These are phyloP conservation scores for Mycotypha africana DNA, from an alignment of 371 early-diverging fungal genomes.

Conservation along the genomic window DNA sequence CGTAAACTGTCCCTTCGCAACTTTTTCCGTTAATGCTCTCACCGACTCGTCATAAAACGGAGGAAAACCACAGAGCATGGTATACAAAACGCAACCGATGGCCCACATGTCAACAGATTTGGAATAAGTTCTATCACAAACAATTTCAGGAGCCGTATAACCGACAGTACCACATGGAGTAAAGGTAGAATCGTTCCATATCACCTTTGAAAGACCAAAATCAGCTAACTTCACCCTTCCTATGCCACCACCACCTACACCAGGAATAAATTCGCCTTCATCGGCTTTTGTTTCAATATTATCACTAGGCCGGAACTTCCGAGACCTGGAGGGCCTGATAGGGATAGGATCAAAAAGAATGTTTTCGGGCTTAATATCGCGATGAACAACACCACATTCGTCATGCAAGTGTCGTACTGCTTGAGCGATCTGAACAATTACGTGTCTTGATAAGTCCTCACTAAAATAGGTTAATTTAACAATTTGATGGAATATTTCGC, in stretches of 20 bases:
- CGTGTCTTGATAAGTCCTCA: constrained; percentile 73
- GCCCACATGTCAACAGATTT: constrained; percentile 82
- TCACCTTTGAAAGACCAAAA: constrained; percentile 81
- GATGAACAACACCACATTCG: constrained; percentile 84
- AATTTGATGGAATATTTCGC: constrained; percentile 84
- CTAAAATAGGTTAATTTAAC: constrained; percentile 77
- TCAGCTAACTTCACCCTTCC: constrained; percentile 82
- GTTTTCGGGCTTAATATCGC: constrained; percentile 98
- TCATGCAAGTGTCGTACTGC: constrained; percentile 88
- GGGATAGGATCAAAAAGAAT: constrained; percentile 78
- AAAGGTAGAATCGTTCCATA: constrained; percentile 75
- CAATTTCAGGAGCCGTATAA: constrained; percentile 90
- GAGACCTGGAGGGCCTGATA: constrained; percentile 41
- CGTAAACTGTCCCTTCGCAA: constrained; percentile 57
- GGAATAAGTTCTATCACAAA: constrained; percentile 71
- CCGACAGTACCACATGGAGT: constrained; percentile 93
- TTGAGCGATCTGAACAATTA: constrained; percentile 84
- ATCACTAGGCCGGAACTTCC: constrained; percentile 25
- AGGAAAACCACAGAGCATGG: constrained; percentile 71
- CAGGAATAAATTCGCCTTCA: constrained; percentile 68
- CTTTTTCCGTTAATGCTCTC: constrained; percentile 52
- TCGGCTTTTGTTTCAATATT: constrained; percentile 53
- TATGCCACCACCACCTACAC: constrained; percentile 79
- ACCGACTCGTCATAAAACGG: constrained; percentile 72
- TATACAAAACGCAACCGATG: constrained; percentile 78